phyloP scores from a whole-genome alignment of 1,284 basidiomycete species.

The Crepidotus sp. region DNA sequence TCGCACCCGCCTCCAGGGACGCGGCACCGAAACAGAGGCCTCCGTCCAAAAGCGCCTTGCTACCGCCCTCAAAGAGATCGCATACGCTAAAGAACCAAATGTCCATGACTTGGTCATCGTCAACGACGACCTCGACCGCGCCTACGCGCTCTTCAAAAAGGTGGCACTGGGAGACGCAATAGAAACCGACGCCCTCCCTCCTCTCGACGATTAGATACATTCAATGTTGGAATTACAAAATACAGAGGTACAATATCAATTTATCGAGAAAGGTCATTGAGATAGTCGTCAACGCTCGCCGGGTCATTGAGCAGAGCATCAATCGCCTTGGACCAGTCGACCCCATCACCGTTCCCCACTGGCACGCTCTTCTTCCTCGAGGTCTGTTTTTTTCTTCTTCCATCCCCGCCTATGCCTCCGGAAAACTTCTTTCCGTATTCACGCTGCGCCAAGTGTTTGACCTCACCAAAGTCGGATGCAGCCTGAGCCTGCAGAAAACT shows the following conservation, averaged over 20 bases:
- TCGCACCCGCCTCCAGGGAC: slow-evolving; percentile 59
- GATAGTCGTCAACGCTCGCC: slow-evolving; percentile 13
- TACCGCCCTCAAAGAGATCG: slow-evolving; percentile 78
- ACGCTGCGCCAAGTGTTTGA: slow-evolving; percentile 54
- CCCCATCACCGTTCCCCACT: slow-evolving; percentile 14
- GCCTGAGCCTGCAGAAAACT: slow-evolving; percentile 70
- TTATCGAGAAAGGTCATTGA: slow-evolving; percentile 12
- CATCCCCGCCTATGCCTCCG: slow-evolving; percentile 26
- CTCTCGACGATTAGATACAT: slow-evolving; percentile 16
- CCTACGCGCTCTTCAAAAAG: slow-evolving; percentile 65
- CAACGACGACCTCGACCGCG: slow-evolving; percentile 84
- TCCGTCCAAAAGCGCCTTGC: slow-evolving; percentile 71
- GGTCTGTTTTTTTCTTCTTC: slow-evolving; percentile 1
- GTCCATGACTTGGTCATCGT: slow-evolving; percentile 83
- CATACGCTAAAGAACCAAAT: slow-evolving; percentile 71
- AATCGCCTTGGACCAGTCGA: slow-evolving; percentile 16
- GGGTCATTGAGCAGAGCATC: slow-evolving; percentile 17
- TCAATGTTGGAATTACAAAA: neutral
- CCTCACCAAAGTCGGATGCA: slow-evolving; percentile 55
- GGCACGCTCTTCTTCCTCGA: slow-evolving; percentile 8
- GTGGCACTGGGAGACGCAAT: slow-evolving; percentile 53
- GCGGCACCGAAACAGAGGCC: slow-evolving; percentile 81
- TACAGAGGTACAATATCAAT: slow-evolving; percentile 12
- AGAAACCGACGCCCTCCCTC: slow-evolving; percentile 10
- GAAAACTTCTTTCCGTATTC: slow-evolving; percentile 33